These are phyloP conservation scores for Sporothrix inflata DNA, from an alignment of 2,329 filamentous ascomycete species.

Conservation along the genomic window DNA sequence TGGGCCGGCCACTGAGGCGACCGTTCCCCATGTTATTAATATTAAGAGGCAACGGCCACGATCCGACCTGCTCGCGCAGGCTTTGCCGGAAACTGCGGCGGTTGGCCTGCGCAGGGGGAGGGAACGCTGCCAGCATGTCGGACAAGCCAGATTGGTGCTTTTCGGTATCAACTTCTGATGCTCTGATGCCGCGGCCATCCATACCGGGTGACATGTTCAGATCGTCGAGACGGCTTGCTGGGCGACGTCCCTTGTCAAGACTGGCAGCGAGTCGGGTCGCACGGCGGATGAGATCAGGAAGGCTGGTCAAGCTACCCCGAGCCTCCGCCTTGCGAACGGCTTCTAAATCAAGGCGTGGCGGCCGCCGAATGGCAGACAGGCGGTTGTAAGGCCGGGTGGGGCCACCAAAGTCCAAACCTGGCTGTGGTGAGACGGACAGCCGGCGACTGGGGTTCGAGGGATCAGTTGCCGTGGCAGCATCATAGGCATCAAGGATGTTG, in stretches of 20 bases:
- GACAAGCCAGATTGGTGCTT: constrained; percentile 59
- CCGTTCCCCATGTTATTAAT: constrained; percentile 34
- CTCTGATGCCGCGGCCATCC: neutral
- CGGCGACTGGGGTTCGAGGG: constrained; percentile 41
- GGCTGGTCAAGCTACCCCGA: constrained; percentile 85
- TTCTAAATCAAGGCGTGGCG: constrained; percentile 79
- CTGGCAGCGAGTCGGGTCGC: constrained; percentile 86
- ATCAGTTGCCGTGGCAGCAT: constrained; percentile 52
- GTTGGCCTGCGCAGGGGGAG: constrained; percentile 59
- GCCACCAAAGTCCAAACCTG: constrained; percentile 31
- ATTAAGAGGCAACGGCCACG: constrained; percentile 54
- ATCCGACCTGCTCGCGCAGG: constrained; percentile 51
- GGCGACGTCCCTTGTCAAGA: constrained; percentile 77
- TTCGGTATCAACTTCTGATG: constrained; percentile 43
- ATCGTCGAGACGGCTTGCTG: constrained; percentile 61
- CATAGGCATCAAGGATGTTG: constrained; percentile 55
- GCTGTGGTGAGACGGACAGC: constrained; percentile 35
- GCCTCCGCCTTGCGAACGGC: constrained; percentile 80
- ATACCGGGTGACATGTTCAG: constrained; percentile 54
- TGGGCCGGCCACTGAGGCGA: constrained; percentile 29
- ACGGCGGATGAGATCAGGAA: constrained; percentile 86
- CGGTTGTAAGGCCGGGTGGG: constrained; percentile 45
- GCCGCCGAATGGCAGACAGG: constrained; percentile 62
- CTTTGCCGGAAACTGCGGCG: constrained; percentile 50
- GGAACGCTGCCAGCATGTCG: constrained; percentile 68